Conservation (phyloP, 139 green algal genomes). For the Dunaliella primolecta region DNA sequence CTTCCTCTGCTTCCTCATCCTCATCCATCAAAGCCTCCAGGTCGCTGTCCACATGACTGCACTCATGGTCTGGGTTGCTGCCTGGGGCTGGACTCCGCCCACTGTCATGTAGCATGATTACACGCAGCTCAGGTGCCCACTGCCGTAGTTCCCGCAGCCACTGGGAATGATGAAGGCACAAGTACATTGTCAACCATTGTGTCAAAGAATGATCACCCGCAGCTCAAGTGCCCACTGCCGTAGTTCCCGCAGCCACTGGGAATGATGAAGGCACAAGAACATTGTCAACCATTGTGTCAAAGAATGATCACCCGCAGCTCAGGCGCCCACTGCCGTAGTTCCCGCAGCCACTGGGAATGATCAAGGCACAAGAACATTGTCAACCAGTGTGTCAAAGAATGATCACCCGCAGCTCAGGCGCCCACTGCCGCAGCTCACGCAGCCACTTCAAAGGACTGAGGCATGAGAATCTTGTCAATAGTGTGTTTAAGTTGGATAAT, state of each 20-base stretch:
- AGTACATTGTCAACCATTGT: too few species aligned
- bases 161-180: too few species aligned
- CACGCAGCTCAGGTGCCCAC: slow-evolving; percentile 50
- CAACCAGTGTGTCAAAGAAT: too few species aligned
- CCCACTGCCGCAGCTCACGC: slow-evolving; percentile 73
- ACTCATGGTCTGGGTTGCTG: background rate
- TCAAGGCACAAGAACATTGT: too few species aligned
- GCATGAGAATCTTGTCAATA: too few species aligned
- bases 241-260: too few species aligned
- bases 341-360: slow-evolving; percentile 92
- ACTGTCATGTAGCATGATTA: slow-evolving; percentile 87
- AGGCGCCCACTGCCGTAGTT: slow-evolving; percentile 65
- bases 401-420: slow-evolving; percentile 52
- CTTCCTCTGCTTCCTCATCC: background rate
- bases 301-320: slow-evolving; percentile 74
- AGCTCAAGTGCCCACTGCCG: too few species aligned
- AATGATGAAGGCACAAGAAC: too few species aligned
- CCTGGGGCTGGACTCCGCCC: background rate
- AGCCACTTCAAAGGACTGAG: too few species aligned
- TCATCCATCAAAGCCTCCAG: background rate
- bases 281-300: too few species aligned
- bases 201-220: too few species aligned
- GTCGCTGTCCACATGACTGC: background rate
- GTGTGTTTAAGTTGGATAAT: slow-evolving; percentile 85
- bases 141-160: slow-evolving; percentile 86